phyloP scores from a whole-genome alignment of 1,284 basidiomycete genomes.

The Puccinia polysora region DNA sequence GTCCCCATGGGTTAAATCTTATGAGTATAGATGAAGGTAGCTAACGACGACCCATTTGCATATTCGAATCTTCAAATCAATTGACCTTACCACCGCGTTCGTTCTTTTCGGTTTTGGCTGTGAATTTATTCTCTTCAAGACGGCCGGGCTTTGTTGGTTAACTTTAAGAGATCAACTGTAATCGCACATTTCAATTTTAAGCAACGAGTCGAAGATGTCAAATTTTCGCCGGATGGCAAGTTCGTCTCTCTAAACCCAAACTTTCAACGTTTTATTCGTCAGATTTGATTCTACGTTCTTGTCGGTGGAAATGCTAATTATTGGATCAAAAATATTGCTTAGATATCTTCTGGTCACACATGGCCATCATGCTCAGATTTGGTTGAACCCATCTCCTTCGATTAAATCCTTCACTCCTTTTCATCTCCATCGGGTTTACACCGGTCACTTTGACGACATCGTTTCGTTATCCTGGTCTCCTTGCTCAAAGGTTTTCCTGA shows the following conservation, averaged over 20 bases:
- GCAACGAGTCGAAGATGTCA: conserved; percentile 73
- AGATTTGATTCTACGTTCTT: no score
- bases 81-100: background rate
- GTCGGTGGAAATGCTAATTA: no score
- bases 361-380: conserved; percentile 85
- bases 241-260: conserved; percentile 54
- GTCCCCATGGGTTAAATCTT: conserved; percentile 82
- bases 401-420: conserved; percentile 95
- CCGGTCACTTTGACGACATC: conserved; percentile 92
- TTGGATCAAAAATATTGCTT: background rate
- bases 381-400: conserved; percentile 87
- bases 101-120: background rate
- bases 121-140: conserved; percentile 58
- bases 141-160: conserved; percentile 79
- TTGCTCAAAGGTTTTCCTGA: conserved; percentile 87
- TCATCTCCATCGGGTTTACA: conserved; percentile 85
- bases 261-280: background rate
- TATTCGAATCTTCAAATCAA: background rate
- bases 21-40: conserved; percentile 85
- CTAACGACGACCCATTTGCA: conserved; percentile 24
- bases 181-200: conserved; percentile 93
- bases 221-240: conserved; percentile 91
- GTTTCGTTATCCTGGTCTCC: conserved; percentile 83
- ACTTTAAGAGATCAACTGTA: conserved; percentile 74
- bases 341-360: conserved; percentile 90